These are phyloP conservation scores for Cutaneotrichosporon sp. DNA, from an alignment of 1,284 basidiomycete species.

Conservation along the genomic window DNA sequence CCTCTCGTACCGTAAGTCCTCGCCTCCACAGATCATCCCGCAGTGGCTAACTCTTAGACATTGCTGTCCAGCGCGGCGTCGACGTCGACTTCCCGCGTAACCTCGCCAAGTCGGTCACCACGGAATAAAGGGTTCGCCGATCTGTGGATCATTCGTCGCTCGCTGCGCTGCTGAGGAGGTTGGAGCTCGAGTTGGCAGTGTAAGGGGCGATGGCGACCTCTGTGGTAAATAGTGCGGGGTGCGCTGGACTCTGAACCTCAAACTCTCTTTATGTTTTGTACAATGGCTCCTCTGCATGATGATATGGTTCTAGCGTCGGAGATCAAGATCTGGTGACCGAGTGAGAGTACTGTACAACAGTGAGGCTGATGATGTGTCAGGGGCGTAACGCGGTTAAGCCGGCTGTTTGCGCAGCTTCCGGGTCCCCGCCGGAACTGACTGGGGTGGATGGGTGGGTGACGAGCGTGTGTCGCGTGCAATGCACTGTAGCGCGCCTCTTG, in stretches of 20 bases:
- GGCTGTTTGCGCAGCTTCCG: too few species aligned
- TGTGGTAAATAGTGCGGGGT: background rate
- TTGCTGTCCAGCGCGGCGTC: constrained; percentile 92
- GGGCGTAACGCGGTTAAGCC: too few species aligned
- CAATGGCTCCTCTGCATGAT: constrained; percentile 11
- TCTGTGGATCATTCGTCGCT: too few species aligned
- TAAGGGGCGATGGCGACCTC: background rate
- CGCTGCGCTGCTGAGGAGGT: background rate
- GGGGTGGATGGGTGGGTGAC: too few species aligned
- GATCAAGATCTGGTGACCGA: too few species aligned
- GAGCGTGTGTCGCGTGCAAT: too few species aligned
- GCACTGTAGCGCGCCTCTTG: too few species aligned
- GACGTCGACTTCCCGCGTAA: constrained; percentile 99
- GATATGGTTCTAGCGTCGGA: background rate
- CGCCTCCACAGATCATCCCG: background rate
- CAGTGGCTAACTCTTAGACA: constrained; percentile 57
- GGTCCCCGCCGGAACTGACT: too few species aligned
- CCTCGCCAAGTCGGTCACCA: constrained; percentile 61
- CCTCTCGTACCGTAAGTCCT: constrained; percentile 67
- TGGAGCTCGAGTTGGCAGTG: background rate
- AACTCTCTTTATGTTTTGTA: constrained; percentile 3
- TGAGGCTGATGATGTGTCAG: too few species aligned
- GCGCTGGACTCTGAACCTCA: constrained; percentile 5
- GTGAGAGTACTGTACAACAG: too few species aligned
- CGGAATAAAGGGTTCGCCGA: constrained; percentile 34